phyloP scores from a whole-genome alignment of 2,329 filamentous ascomycete genomes.

The Sclerotinia borealis region DNA sequence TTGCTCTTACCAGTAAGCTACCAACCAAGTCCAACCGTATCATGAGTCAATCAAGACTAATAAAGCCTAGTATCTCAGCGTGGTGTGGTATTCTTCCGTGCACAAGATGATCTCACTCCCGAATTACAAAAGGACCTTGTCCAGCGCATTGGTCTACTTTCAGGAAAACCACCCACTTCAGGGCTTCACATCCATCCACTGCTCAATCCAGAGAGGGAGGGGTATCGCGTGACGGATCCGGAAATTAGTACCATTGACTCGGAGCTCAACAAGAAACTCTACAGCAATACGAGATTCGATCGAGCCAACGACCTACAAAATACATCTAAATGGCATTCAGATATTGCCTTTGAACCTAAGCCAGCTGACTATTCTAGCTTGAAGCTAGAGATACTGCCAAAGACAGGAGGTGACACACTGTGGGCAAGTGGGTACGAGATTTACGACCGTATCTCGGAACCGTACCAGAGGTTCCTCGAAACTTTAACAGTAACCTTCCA shows the following conservation, averaged over 20 bases:
- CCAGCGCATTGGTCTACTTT: slow-evolving; percentile 50
- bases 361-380: slow-evolving; percentile 57
- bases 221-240: slow-evolving; percentile 40
- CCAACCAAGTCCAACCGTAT: background rate
- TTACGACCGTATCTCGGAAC: slow-evolving; percentile 55
- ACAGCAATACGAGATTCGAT: slow-evolving; percentile 26
- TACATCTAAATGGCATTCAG: slow-evolving; percentile 50
- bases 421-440: slow-evolving; percentile 64
- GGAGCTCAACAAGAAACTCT: slow-evolving; percentile 45
- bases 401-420: slow-evolving; percentile 52
- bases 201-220: slow-evolving; percentile 46
- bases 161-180: slow-evolving; percentile 49
- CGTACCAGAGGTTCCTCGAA: slow-evolving; percentile 54
- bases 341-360: slow-evolving; percentile 58
- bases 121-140: slow-evolving; percentile 61
- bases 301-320: slow-evolving; percentile 36
- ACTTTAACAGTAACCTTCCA: slow-evolving; percentile 48
- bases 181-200: slow-evolving; percentile 58
- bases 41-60: background rate
- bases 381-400: slow-evolving; percentile 50
- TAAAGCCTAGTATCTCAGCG: slow-evolving; percentile 53
- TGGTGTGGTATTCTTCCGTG: slow-evolving; percentile 65
- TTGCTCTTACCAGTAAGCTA: slow-evolving; percentile 40
- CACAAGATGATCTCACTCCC: slow-evolving; percentile 54
- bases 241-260: slow-evolving; percentile 61